phyloP scores from a whole-genome alignment of 2,329 filamentous ascomycete species.

The Leptosphaerulina australis region DNA sequence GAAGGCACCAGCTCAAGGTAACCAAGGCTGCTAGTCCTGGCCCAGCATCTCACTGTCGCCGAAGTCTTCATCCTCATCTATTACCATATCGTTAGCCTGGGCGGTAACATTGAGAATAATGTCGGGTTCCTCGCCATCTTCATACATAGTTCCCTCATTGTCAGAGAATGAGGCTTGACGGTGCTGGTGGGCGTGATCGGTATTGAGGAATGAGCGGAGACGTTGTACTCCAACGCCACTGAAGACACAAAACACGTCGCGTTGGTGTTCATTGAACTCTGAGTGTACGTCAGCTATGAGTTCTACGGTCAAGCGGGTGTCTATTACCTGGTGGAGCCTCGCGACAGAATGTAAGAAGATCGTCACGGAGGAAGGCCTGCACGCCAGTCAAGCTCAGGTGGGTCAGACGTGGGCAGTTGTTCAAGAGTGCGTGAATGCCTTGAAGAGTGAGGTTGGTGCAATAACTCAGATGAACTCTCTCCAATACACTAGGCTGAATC shows the following conservation, averaged over 20 bases:
- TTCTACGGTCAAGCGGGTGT: background rate
- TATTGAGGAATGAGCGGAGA: constrained; percentile 79
- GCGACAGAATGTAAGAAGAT: constrained; percentile 84
- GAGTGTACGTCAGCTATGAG: background rate
- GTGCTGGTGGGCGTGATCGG: constrained; percentile 35
- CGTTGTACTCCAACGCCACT: constrained; percentile 81
- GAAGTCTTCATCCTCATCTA: constrained; percentile 54
- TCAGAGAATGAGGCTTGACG: constrained; percentile 27
- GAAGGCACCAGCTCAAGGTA: background rate
- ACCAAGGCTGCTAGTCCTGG: constrained; percentile 25
- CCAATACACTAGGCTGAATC: constrained; percentile 70
- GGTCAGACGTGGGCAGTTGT: constrained; percentile 88
- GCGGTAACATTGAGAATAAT: constrained; percentile 46
- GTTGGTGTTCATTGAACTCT: constrained; percentile 96
- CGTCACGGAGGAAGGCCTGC: constrained; percentile 83
- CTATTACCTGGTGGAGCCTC: constrained; percentile 74
- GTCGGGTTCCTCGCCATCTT: constrained; percentile 42
- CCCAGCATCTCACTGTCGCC: constrained; percentile 55
- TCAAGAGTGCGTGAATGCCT: constrained; percentile 89
- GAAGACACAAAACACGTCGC: constrained; percentile 96
- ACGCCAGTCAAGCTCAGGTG: constrained; percentile 95
- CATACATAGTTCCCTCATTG: constrained; percentile 40
- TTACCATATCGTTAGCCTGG: constrained; percentile 46
- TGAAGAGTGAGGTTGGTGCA: constrained; percentile 78
- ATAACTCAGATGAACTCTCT: constrained; percentile 95